A percentile compares a stretch with the other conserved stretches of the same genome.
These are phyloP conservation scores for Trichoderma erinaceum DNA, from an alignment of 495 filamentous ascomycete genomes.

Conservation along the genomic window DNA sequence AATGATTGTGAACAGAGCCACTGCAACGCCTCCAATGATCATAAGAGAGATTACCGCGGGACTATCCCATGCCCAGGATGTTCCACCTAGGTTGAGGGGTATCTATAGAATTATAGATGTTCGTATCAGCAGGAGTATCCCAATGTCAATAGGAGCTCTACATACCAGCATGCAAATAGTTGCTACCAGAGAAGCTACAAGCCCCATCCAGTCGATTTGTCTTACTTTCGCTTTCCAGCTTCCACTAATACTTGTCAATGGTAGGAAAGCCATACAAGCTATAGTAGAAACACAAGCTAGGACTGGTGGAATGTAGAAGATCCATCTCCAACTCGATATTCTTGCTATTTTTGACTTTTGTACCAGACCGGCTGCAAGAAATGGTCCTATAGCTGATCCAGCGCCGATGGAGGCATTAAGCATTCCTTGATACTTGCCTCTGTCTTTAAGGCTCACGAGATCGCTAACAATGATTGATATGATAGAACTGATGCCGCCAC, in stretches of 20 bases:
- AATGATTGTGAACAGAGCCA: slow-evolving; percentile 44
- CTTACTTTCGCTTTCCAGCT: slow-evolving; percentile 27
- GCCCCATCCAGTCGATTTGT: slow-evolving; percentile 36
- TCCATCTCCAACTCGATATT: slow-evolving; percentile 25
- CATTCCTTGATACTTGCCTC: slow-evolving; percentile 37
- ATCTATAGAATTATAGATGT: not conserved
- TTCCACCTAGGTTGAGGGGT: not conserved
- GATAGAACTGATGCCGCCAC: slow-evolving; percentile 30
- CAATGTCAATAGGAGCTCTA: slow-evolving; percentile 17
- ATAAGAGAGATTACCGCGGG: not conserved
- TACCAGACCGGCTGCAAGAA: slow-evolving; percentile 34
- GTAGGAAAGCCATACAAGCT: slow-evolving; percentile 29
- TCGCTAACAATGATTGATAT: slow-evolving; percentile 31
- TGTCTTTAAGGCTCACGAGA: slow-evolving; percentile 29
- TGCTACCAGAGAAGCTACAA: slow-evolving; percentile 26
- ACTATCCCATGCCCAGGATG: not conserved
- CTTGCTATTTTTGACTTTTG: slow-evolving; percentile 16
- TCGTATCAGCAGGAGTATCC: not conserved
- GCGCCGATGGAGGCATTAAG: slow-evolving; percentile 34
- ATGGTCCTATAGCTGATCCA: slow-evolving; percentile 38
- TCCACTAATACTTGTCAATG: slow-evolving; percentile 27
- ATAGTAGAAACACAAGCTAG: slow-evolving; percentile 20
- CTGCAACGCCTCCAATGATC: not conserved
- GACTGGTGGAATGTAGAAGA: slow-evolving; percentile 28
- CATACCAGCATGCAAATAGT: slow-evolving; percentile 39